Percentiles rank a stretch among this genome's conserved stretches.
phyloP scores from a whole-genome alignment of 2,329 filamentous ascomycete species.

The Sclerotinia trifoliorum region DNA sequence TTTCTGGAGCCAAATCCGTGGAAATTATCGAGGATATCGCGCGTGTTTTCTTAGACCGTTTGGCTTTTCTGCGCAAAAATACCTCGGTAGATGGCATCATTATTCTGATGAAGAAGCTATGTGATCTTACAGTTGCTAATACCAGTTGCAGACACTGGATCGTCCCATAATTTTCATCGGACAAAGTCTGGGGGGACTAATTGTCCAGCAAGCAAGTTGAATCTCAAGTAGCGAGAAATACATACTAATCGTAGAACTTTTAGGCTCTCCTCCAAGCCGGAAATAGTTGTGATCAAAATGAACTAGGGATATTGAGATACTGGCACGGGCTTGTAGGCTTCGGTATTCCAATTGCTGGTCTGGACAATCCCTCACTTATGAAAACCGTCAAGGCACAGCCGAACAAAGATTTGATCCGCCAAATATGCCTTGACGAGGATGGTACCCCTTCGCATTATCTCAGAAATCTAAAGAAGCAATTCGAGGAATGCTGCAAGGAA shows the following conservation, averaged over 20 bases:
- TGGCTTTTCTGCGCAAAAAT: background rate
- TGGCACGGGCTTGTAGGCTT: constrained; percentile 22
- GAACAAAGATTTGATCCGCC: constrained; percentile 15
- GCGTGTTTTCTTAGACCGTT: constrained; percentile 10
- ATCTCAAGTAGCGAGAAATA: too few species aligned
- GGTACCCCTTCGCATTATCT: constrained; percentile 7
- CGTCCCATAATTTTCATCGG: constrained; percentile 22
- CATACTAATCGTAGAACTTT: background rate
- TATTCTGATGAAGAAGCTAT: too few species aligned
- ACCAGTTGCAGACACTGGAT: background rate
- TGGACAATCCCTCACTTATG: constrained; percentile 13
- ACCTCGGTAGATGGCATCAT: background rate
- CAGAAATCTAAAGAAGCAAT: constrained; percentile 1
- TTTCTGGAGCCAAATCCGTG: constrained; percentile 13
- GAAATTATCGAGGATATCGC: constrained; percentile 11
- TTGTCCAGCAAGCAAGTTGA: constrained; percentile 9
- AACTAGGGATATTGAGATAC: background rate
- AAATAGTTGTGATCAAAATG: background rate
- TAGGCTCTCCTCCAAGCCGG: constrained; percentile 2
- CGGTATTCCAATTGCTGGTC: constrained; percentile 17
- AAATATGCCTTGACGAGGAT: constrained; percentile 16
- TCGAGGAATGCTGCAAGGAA: constrained; percentile 6
- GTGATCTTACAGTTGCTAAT: background rate
- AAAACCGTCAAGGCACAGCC: constrained; percentile 19
- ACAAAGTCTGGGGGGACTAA: constrained; percentile 18